Percentiles rank a stretch among this genome's conserved stretches.
These are phyloP conservation scores for Fistulifera pelliculosa DNA, from an alignment of 108 stramenopile species.

Conservation along the genomic window DNA sequence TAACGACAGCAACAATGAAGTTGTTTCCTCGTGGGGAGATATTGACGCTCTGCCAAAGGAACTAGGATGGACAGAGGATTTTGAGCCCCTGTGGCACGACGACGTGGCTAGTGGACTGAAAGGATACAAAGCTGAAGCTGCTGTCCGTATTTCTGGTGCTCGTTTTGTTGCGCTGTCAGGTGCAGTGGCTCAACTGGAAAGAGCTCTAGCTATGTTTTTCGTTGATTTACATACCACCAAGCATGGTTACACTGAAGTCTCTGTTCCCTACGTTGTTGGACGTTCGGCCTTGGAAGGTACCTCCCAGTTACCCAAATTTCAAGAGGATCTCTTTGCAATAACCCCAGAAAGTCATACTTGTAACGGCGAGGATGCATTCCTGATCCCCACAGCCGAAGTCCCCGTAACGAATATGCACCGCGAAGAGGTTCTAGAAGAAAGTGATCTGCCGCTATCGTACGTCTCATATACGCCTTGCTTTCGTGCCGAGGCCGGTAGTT, in stretches of 20 bases:
- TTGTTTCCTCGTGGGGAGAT: constrained; percentile 81
- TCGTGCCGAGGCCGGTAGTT: constrained; percentile 96
- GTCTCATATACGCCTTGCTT: constrained; percentile 94
- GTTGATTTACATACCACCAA: constrained; percentile 73
- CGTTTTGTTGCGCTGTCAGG: constrained; percentile 89
- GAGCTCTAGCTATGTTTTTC: constrained; percentile 90
- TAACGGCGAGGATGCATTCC: constrained; percentile 95
- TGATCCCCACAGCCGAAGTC: constrained; percentile 96
- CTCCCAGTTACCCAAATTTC: constrained; percentile 94
- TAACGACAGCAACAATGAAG: constrained; percentile 74
- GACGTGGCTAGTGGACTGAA: constrained; percentile 81
- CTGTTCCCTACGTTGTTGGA: constrained; percentile 81
- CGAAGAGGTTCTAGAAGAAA: constrained; percentile 75
- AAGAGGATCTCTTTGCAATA: constrained; percentile 92
- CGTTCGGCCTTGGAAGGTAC: constrained; percentile 88
- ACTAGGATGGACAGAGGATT: constrained; percentile 67
- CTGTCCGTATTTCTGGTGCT: constrained; percentile 86
- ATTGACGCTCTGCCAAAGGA: constrained; percentile 42
- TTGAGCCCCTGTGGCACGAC: constrained; percentile 91
- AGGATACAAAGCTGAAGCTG: constrained; percentile 80
- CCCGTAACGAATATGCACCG: constrained; percentile 91
- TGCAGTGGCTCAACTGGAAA: constrained; percentile 81
- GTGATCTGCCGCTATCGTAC: constrained; percentile 79
- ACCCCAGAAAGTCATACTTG: constrained; percentile 68
- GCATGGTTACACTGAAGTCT: constrained; percentile 89